Evolutionary conservation across 495 filamentous ascomycete genomes (phyloP), one percentile per base, ranked within the genome.

Genomic region (Neurospora discreta): DNA sequence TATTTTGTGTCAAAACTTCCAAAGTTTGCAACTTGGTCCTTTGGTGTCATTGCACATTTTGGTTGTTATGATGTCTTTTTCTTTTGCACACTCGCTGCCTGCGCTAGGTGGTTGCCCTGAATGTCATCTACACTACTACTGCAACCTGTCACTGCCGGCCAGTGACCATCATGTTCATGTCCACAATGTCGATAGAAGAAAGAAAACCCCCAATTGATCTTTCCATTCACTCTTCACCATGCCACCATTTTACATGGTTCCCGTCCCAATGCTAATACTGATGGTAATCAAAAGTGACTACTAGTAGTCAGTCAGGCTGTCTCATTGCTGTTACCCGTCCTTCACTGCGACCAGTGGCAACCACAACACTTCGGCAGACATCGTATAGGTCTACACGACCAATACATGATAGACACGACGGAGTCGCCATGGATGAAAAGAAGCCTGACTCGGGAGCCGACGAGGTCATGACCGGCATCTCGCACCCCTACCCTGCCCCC

Each of bases 401-500:
- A 20, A 58, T 70, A 41, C 23, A 43, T 44, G 40, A 70, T 30
- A 44, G 20, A 33, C 69, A 30, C 65, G 1, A 36, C 33, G 33
- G 33, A 38, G 36, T 40, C 52, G 68, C 30, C 20, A 77, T 79
- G 73, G 79, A 79, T 41, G 76, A 75, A 16, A 76, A 79, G 68
- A 77, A 75, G 68, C 33, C 40, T 1, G 52, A 71, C 18, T 44
- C 70, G 6, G 75, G 73, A 70, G 70, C 70, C 5, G 78, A 77
- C 44, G 75, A 75, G 26, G 71, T 72, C 39, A 70, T 74, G 26
- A 76, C 77, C 26, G 68, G 44, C 68, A 60, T 73, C 76, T 65
- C 76, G 39, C 73, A 80, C 23, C 73, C 73, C 36, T 80, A 78
- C 26, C 79, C 79, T 3, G 75, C 77, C 11, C 74, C 78, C 15